A percentile compares a stretch with the other conserved stretches of the same genome.
These are phyloP conservation scores for Hypoxylon crocopeplum DNA, from an alignment of 495 filamentous ascomycete genomes.

Conservation along the genomic window DNA sequence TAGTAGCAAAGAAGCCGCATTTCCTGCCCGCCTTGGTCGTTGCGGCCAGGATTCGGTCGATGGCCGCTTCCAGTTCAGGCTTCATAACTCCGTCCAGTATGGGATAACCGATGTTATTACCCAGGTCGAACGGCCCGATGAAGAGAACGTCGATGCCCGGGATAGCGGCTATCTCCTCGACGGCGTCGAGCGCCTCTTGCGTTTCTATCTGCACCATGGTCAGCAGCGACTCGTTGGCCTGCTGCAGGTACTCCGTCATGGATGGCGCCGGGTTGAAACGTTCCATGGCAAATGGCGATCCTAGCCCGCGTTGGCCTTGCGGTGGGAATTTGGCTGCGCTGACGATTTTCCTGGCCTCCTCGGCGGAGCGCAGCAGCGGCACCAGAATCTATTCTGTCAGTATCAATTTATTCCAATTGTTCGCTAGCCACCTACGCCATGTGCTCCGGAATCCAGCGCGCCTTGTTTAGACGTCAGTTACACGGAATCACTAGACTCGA, in stretches of 20 bases:
- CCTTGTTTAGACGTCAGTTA: slow-evolving; percentile 48
- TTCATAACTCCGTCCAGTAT: slow-evolving; percentile 67
- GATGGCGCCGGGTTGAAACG: slow-evolving; percentile 63
- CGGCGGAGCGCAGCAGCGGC: slow-evolving; percentile 68
- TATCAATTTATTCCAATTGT: background rate
- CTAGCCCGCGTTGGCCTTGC: slow-evolving; percentile 67
- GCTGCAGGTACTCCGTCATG: slow-evolving; percentile 70
- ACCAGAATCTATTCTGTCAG: slow-evolving; percentile 59
- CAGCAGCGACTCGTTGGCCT: slow-evolving; percentile 74
- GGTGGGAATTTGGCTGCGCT: slow-evolving; percentile 72
- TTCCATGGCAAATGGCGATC: slow-evolving; percentile 71
- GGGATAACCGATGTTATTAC: slow-evolving; percentile 76
- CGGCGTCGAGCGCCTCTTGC: slow-evolving; percentile 69
- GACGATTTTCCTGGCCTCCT: slow-evolving; percentile 67
- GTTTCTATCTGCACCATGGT: slow-evolving; percentile 88
- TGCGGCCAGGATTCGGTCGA: slow-evolving; percentile 67
- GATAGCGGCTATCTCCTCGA: slow-evolving; percentile 75
- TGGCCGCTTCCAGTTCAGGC: slow-evolving; percentile 70
- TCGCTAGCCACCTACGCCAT: slow-evolving; percentile 55
- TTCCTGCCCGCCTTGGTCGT: slow-evolving; percentile 72
- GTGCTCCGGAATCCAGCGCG: slow-evolving; percentile 71
- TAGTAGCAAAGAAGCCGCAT: slow-evolving; percentile 78
- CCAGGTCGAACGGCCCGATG: slow-evolving; percentile 80
- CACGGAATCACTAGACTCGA: slow-evolving; percentile 1
- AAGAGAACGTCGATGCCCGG: slow-evolving; percentile 77